A percentile compares a stretch with the other conserved stretches of the same genome.
Evolutionary conservation across 176 grass and related monocot species (phyloP).

Genomic region (Bolboschoenus planiculmis): DNA sequence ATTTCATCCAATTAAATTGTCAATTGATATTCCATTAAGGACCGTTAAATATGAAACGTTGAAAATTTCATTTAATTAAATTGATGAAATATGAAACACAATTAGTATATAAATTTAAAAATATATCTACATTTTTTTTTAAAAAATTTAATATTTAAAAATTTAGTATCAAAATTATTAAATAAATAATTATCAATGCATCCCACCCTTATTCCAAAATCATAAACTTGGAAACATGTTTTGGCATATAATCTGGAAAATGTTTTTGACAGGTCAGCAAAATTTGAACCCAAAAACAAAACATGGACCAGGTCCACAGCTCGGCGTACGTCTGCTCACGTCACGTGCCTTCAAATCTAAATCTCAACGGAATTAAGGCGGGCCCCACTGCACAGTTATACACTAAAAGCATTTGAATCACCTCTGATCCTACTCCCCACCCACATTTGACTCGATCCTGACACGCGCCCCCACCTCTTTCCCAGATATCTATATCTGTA

Average conservation of each 20-base stretch:
- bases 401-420: constrained; percentile 6
- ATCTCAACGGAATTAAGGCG: background rate
- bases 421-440: background rate
- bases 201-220: no score
- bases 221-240: no score
- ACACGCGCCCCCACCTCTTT: background rate
- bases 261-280: background rate
- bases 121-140: no score
- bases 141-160: no score
- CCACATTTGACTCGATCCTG: background rate
- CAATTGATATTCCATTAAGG: no score
- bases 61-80: no score
- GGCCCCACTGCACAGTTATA: background rate
- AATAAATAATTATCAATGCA: no score
- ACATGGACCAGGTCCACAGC: background rate
- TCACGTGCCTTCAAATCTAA: background rate
- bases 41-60: no score
- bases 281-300: background rate
- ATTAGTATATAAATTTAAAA: no score
- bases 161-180: no score
- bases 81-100: no score
- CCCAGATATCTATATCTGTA: background rate
- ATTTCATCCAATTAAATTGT: no score
- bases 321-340: background rate
- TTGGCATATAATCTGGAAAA: background rate